A percentile compares a stretch with the other conserved stretches of the same genome.
Conservation (phyloP, 768 basidiomycete genomes). For the Brasilioporus rufonigricans region DNA sequence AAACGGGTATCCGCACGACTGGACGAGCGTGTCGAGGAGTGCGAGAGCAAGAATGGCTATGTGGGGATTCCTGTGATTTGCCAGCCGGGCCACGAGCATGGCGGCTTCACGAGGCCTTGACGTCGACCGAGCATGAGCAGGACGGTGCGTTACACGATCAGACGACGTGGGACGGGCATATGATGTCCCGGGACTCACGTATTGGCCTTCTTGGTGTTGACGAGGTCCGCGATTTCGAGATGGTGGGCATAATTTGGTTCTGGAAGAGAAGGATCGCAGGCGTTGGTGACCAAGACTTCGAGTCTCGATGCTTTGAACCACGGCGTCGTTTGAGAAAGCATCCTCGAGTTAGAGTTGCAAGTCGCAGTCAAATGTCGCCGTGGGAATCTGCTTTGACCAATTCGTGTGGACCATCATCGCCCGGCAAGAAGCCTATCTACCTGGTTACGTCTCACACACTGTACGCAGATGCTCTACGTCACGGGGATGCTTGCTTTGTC, state of each 20-base stretch:
- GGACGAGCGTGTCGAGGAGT: constrained; percentile 88
- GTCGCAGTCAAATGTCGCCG: neutral
- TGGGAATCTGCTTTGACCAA: neutral
- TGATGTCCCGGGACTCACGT: constrained; percentile 50
- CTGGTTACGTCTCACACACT: no score
- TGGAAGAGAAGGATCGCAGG: constrained; percentile 81
- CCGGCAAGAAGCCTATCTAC: no score
- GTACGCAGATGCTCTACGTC: no score
- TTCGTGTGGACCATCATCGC: no score
- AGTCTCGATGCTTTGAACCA: constrained; percentile 61
- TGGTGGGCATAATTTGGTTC: constrained; percentile 92
- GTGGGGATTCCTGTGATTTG: constrained; percentile 93
- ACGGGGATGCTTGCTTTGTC: constrained; percentile 1
- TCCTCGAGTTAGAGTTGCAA: constrained; percentile 16
- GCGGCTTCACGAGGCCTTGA: constrained; percentile 86
- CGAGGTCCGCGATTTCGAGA: constrained; percentile 89
- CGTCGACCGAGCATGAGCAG: neutral
- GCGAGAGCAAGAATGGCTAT: constrained; percentile 82
- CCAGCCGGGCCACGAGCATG: constrained; percentile 76
- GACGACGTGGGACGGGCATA: neutral
- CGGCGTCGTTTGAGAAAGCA: constrained; percentile 51
- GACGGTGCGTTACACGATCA: neutral
- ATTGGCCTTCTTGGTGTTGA: constrained; percentile 96
- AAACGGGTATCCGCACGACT: constrained; percentile 95
- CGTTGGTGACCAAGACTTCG: constrained; percentile 72